These are phyloP conservation scores for Agastache rugosa DNA, from an alignment of 257 asterid species.

Conservation along the genomic window DNA sequence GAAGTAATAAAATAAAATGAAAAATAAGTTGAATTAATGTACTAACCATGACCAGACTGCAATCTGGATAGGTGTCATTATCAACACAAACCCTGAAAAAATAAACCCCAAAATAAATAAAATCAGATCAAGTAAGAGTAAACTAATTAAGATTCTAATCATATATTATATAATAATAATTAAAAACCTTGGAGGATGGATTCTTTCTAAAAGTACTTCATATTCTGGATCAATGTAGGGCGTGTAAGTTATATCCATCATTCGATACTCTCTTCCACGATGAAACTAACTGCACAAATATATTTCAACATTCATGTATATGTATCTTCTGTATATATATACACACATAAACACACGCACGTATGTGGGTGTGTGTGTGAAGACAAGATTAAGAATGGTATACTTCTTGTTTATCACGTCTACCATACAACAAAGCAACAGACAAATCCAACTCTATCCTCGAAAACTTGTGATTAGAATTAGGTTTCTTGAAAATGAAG, in stretches of 20 bases:
- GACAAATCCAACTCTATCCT: background rate
- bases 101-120: constrained; percentile 25
- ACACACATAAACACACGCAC: background rate
- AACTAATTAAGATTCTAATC: background rate
- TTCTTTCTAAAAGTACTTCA: constrained; percentile 65
- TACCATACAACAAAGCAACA: constrained; percentile 34
- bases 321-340: background rate
- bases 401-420: constrained; percentile 37
- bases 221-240: constrained; percentile 71
- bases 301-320: background rate
- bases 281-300: constrained; percentile 32
- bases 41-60: constrained; percentile 84
- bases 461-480: background rate
- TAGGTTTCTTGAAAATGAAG: constrained; percentile 41
- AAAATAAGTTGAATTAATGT: background rate
- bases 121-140: background rate
- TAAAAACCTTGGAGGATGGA: constrained; percentile 87
- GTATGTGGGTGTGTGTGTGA: background rate
- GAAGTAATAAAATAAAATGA: background rate
- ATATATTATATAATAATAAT: no score
- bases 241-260: constrained; percentile 69
- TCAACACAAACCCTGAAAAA: constrained; percentile 75
- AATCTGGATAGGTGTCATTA: constrained; percentile 64
- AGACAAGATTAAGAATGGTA: constrained; percentile 13
- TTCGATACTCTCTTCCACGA: constrained; percentile 7